Conservation (phyloP, 2,329 filamentous ascomycete genomes). For the Leptographium radiaticola region DNA sequence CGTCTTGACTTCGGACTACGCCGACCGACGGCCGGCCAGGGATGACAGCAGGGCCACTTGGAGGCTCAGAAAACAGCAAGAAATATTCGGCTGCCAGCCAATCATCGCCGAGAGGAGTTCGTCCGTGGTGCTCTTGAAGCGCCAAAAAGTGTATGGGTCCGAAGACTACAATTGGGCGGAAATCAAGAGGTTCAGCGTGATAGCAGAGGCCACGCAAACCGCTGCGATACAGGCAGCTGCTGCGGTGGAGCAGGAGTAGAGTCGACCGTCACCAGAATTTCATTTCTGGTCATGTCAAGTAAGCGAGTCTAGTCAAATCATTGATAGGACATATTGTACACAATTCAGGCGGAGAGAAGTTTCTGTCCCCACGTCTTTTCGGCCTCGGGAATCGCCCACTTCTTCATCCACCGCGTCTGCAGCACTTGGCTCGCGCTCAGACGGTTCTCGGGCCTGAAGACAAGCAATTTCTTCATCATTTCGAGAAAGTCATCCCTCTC, state of each 20-base stretch:
- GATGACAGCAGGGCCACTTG: conserved; percentile 2
- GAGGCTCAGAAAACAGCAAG: conserved; percentile 8
- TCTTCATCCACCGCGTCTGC: neutral
- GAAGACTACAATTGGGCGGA: conserved; percentile 6
- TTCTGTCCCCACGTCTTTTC: neutral
- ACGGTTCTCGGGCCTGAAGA: neutral
- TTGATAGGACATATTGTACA: no score
- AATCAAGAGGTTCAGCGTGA: neutral
- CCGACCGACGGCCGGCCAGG: conserved; percentile 3
- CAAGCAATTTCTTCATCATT: neutral
- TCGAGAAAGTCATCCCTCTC: neutral
- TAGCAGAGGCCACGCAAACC: neutral
- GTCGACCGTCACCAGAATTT: no score
- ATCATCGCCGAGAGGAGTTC: neutral
- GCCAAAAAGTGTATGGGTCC: conserved; percentile 13
- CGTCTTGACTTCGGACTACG: conserved; percentile 9
- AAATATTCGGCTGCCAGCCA: conserved; percentile 5
- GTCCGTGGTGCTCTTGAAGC: conserved; percentile 5
- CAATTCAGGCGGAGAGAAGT: no score
- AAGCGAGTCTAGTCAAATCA: no score
- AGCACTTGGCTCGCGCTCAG: neutral
- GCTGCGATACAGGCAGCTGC: neutral
- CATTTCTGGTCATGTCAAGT: no score
- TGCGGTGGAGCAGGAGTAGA: neutral
- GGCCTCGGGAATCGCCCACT: neutral